A percentile compares a stretch with the other conserved stretches of the same genome.
phyloP scores from a whole-genome alignment of 208 protist species.

The Trypanosoma brucei region DNA sequence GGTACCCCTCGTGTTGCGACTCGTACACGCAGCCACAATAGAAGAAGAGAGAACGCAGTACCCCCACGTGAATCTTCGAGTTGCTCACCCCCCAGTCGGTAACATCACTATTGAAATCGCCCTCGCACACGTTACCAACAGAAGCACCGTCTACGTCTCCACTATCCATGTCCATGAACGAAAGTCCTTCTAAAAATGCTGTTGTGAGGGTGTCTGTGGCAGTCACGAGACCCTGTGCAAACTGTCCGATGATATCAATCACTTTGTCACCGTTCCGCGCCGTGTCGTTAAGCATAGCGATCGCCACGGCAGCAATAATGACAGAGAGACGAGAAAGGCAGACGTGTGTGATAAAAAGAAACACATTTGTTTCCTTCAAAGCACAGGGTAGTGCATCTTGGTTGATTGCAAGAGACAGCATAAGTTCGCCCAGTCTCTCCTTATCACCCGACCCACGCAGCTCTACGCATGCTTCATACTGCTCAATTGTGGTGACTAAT shows the following conservation, averaged over 20 bases:
- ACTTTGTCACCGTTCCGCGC: constrained; percentile 36
- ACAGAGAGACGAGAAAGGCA: constrained; percentile 82
- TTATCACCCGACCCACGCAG: constrained; percentile 27
- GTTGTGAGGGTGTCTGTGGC: constrained; percentile 57
- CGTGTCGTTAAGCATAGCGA: constrained; percentile 57
- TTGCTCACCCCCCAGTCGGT: background rate
- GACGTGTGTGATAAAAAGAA: constrained; percentile 66
- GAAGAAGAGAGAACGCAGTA: constrained; percentile 82
- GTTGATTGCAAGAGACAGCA: constrained; percentile 44
- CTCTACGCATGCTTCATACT: constrained; percentile 59
- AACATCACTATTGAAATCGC: background rate
- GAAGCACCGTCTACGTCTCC: constrained; percentile 9
- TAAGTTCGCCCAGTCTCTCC: constrained; percentile 16
- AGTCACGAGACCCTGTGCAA: constrained; percentile 58
- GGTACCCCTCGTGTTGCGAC: constrained; percentile 32
- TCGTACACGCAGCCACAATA: constrained; percentile 77
- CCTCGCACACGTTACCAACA: constrained; percentile 10
- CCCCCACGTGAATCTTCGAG: constrained; percentile 51
- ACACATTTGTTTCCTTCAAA: constrained; percentile 18
- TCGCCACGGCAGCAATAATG: constrained; percentile 74
- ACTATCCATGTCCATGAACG: constrained; percentile 28
- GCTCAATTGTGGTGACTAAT: constrained; percentile 43
- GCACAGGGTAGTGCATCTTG: constrained; percentile 9
- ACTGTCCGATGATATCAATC: constrained; percentile 48
- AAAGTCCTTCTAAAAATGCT: constrained; percentile 62